A percentile compares a stretch with the other conserved stretches of the same genome.
These are phyloP conservation scores for Lecanicillium sp. DNA, from an alignment of 2,329 filamentous ascomycete genomes.

Conservation along the genomic window DNA sequence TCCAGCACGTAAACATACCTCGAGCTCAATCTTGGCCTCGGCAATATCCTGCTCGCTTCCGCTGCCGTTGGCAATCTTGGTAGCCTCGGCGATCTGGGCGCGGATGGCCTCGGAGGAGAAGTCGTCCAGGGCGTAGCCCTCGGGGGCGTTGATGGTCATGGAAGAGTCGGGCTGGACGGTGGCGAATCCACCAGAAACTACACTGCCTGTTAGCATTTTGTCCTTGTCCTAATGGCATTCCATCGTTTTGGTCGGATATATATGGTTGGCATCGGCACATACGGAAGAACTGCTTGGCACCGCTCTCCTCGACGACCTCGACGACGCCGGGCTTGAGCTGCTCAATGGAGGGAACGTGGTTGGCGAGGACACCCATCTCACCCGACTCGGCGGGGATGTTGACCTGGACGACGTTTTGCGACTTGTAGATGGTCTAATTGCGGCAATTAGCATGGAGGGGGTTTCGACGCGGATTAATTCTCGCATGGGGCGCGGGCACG, in stretches of 20 bases:
- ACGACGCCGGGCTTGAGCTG: constrained; percentile 95
- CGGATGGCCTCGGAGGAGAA: constrained; percentile 89
- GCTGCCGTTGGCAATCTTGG: constrained; percentile 84
- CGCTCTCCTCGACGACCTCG: constrained; percentile 90
- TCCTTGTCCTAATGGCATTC: neutral
- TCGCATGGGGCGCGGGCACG: constrained; percentile 4
- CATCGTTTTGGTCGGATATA: too few relatives aligned
- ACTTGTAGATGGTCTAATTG: constrained; percentile 63
- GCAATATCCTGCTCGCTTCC: constrained; percentile 97
- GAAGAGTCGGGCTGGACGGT: constrained; percentile 91
- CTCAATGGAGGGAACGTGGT: constrained; percentile 98
- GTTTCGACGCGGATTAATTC: constrained; percentile 6
- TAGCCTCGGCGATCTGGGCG: constrained; percentile 85
- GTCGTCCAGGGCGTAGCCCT: constrained; percentile 90
- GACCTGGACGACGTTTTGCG: constrained; percentile 77
- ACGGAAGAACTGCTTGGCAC: constrained; percentile 98
- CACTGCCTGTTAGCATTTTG: constrained; percentile 6
- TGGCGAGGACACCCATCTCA: constrained; percentile 98
- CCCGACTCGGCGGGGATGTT: constrained; percentile 97
- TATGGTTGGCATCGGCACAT: constrained; percentile 32
- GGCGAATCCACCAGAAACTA: constrained; percentile 95
- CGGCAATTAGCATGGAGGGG: constrained; percentile 45
- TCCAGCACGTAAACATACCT: constrained; percentile 52
- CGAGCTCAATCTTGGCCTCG: constrained; percentile 97
- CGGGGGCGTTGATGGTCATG: constrained; percentile 96